phyloP scores from a whole-genome alignment of 1,284 basidiomycete genomes.

The Gomphus bonarii region DNA sequence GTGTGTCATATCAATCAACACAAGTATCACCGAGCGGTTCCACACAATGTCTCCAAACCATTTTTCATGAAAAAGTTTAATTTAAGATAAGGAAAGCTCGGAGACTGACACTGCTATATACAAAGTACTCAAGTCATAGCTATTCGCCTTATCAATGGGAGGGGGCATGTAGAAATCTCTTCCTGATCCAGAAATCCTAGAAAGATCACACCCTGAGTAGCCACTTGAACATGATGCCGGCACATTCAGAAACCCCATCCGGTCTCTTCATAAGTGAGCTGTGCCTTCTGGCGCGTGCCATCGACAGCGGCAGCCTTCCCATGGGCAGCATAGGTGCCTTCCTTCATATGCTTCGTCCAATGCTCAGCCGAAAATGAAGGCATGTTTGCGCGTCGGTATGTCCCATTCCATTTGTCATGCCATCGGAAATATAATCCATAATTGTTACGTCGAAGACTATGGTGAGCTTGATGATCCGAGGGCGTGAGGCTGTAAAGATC shows the following conservation, averaged over 20 bases:
- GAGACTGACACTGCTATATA: too few relatives aligned
- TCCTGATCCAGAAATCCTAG: too few relatives aligned
- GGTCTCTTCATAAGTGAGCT: neutral
- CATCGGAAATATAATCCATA: conserved; percentile 1
- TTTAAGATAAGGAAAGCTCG: too few relatives aligned
- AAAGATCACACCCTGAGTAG: too few relatives aligned
- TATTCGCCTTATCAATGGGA: too few relatives aligned
- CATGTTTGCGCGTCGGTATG: neutral
- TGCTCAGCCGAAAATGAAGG: neutral
- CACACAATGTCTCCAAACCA: too few relatives aligned
- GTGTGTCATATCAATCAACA: too few relatives aligned
- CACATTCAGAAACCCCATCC: neutral
- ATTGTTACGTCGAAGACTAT: neutral
- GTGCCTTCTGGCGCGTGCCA: neutral
- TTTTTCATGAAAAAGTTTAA: too few relatives aligned
- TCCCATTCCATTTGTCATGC: conserved; percentile 1
- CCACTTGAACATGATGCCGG: too few relatives aligned
- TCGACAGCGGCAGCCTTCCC: neutral
- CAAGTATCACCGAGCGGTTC: too few relatives aligned
- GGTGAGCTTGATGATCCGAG: neutral
- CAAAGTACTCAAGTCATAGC: too few relatives aligned
- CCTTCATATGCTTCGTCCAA: neutral
- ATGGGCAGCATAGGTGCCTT: neutral
- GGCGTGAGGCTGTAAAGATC: neutral
- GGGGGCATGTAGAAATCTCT: too few relatives aligned